These are phyloP conservation scores for Backusella tarrabulga DNA, from an alignment of 192 early-diverging fungal species.

Conservation along the genomic window DNA sequence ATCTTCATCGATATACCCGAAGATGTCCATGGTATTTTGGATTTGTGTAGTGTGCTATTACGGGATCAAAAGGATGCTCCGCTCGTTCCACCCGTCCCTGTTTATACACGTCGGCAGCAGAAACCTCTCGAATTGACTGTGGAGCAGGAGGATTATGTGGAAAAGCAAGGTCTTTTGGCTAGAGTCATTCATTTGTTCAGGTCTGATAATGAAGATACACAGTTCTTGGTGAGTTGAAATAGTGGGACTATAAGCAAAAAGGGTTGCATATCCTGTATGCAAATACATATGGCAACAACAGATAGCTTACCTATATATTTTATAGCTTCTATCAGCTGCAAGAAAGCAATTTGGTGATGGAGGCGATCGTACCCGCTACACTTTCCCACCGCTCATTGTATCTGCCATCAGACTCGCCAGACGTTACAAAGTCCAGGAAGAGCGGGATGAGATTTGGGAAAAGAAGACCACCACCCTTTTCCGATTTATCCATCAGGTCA, in stretches of 20 bases:
- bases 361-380: constrained; percentile 88
- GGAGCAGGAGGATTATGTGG: constrained; percentile 88
- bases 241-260: not conserved
- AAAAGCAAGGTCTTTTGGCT: constrained; percentile 91
- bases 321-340: constrained; percentile 73
- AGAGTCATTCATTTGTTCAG: constrained; percentile 74
- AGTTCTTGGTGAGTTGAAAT: constrained; percentile 64
- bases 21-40: constrained; percentile 79
- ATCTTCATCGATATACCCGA: constrained; percentile 65
- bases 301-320: constrained; percentile 5
- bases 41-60: constrained; percentile 77
- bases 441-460: constrained; percentile 60
- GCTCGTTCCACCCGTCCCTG: constrained; percentile 24
- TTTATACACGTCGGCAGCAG: constrained; percentile 34
- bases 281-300: not conserved
- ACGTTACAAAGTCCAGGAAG: constrained; percentile 48
- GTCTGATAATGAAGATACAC: constrained; percentile 70
- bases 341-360: constrained; percentile 88
- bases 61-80: constrained; percentile 78
- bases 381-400: constrained; percentile 85
- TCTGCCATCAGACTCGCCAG: constrained; percentile 65
- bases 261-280: not conserved
- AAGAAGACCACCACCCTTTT: constrained; percentile 74
- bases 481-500: constrained; percentile 86
- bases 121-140: constrained; percentile 44